Evolutionary conservation across 192 early-diverging fungal species (phyloP), one percentile per base, ranked within the genome.

Genomic region (Backusella tarrabulga): DNA sequence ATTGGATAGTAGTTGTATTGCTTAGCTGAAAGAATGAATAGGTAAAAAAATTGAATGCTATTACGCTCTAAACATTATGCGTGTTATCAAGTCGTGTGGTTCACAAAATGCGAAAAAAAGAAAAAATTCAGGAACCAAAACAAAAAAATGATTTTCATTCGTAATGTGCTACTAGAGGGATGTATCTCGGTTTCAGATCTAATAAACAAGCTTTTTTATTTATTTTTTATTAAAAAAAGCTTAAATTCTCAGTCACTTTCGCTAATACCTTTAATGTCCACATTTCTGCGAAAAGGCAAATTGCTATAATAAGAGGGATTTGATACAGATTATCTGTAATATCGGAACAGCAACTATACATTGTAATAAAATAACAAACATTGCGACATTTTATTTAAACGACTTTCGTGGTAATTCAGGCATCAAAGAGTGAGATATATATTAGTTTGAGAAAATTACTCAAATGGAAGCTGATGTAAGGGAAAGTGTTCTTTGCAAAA

Each of bases 221-320:
- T 44, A 44, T 44, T 17, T 23, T 54, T 26, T 60, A 21, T 60
- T 60, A 60, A 60, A 60, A 60, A 60, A 60, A 60, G 54, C 12
- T 63, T 63, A 63, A 63, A 63, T 29, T 63, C 56, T 29, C 56
- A 63, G 56, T 63, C 56, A 63, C 56, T 63, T 26, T 63, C 11
- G 11, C 9, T 63, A 63, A 26, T 63, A 63, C 56, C 56, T 26
- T 63, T 63, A 23, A 63, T 19, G 56, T 21, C 56, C 56, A 63
- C 56, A 63, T 63, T 63, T 29, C 29, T 14, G n/a, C 8, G 23
- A 63, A 11, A 26, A 63, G 56, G 0, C 29, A 63, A 29, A 29
- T 60, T 60, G 8, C 23, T 60, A 60, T 60, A 60, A 60, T 26
- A 60, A 60, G 54, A 60, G 21, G 23, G 7, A 1, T 23, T 12